A percentile compares a stretch with the other conserved stretches of the same genome.
Conservation (phyloP, 2,329 filamentous ascomycete genomes). For the Fusarium sp. region DNA sequence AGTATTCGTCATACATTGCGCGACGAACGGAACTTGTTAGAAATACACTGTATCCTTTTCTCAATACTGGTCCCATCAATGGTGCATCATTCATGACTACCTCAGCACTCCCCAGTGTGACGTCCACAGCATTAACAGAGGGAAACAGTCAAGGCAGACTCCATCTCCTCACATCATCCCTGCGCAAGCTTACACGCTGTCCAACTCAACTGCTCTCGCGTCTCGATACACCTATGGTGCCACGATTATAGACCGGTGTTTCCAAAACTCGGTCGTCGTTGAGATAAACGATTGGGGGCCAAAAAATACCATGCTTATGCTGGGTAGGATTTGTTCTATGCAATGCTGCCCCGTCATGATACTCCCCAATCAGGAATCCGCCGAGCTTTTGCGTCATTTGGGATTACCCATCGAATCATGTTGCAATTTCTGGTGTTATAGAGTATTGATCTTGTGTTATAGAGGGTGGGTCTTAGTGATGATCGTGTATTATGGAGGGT, state of each 20-base stretch:
- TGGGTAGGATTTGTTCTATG: slow-evolving; percentile 72
- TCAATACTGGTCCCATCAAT: neutral
- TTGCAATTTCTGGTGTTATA: neutral
- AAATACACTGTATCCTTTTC: neutral
- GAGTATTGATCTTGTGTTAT: neutral
- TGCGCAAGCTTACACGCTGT: slow-evolving; percentile 66
- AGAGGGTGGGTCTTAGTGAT: too few species aligned
- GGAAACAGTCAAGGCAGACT: neutral
- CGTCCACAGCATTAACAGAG: neutral
- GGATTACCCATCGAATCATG: neutral
- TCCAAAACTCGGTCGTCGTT: slow-evolving; percentile 48
- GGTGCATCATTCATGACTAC: neutral
- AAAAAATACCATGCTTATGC: slow-evolving; percentile 38
- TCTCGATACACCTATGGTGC: slow-evolving; percentile 1
- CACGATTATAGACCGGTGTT: slow-evolving; percentile 49
- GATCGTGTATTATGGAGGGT: neutral
- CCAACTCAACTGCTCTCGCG: neutral
- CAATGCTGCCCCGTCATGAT: slow-evolving; percentile 50
- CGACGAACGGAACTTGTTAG: neutral
- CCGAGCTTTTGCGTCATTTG: slow-evolving; percentile 47
- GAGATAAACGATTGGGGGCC: neutral
- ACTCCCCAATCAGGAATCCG: slow-evolving; percentile 47
- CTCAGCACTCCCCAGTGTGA: neutral
- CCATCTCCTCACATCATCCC: slow-evolving; percentile 43
- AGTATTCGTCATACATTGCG: neutral